Conservation (phyloP, 2,329 filamentous ascomycete species). For the Xylaria polymorpha region DNA sequence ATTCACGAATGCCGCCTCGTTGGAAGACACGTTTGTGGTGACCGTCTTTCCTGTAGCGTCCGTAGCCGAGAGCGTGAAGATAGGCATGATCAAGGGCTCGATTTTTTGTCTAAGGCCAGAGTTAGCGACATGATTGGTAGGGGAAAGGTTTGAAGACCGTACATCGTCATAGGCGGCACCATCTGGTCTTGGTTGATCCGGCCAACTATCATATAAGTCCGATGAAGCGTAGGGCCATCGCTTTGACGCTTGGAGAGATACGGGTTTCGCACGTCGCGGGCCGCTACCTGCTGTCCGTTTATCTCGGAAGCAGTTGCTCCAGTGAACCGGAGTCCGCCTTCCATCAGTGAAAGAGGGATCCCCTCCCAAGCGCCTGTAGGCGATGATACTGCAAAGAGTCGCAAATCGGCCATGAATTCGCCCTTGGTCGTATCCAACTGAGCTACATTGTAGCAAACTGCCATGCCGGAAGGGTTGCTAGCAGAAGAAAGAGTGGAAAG, state of each 20-base stretch:
- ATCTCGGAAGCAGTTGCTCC: slow-evolving; percentile 62
- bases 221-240: slow-evolving; percentile 59
- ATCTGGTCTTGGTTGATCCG: slow-evolving; percentile 71
- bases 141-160: slow-evolving; percentile 51
- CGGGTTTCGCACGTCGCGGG: neutral
- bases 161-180: slow-evolving; percentile 69
- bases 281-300: slow-evolving; percentile 25
- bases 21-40: slow-evolving; percentile 73
- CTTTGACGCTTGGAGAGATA: slow-evolving; percentile 40
- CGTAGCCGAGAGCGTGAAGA: slow-evolving; percentile 72
- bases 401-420: slow-evolving; percentile 80
- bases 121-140: neutral
- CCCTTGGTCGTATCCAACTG: slow-evolving; percentile 75
- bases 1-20: slow-evolving; percentile 77
- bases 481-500: slow-evolving; percentile 67
- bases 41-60: slow-evolving; percentile 64
- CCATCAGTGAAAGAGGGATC: slow-evolving; percentile 63
- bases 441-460: slow-evolving; percentile 85
- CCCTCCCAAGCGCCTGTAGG: slow-evolving; percentile 65
- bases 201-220: slow-evolving; percentile 75
- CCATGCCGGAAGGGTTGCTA: slow-evolving; percentile 79
- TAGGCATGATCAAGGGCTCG: slow-evolving; percentile 73
- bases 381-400: slow-evolving; percentile 76
- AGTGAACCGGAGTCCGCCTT: slow-evolving; percentile 65
- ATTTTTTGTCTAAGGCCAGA: slow-evolving; percentile 61